Conservation (phyloP, 2,329 filamentous ascomycete genomes). For the Stagonosporopsis tanaceti region DNA sequence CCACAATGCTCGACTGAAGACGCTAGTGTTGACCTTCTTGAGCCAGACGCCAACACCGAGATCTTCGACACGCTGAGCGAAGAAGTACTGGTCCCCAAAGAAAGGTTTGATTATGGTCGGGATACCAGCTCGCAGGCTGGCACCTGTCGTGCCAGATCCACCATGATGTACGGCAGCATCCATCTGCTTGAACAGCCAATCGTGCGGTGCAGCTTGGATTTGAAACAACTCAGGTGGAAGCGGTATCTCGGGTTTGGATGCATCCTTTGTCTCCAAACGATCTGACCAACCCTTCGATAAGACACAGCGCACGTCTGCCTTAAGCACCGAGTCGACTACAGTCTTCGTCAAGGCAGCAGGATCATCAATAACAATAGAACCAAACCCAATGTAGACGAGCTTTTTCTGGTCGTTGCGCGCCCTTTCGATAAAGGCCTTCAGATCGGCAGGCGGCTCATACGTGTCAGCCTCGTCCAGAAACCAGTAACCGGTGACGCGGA, state of each 20-base stretch:
- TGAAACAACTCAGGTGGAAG: constrained; percentile 82
- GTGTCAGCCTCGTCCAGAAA: constrained; percentile 79
- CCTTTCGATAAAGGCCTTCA: constrained; percentile 82
- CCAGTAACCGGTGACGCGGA: constrained; percentile 97
- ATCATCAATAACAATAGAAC: constrained; percentile 92
- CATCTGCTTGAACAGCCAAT: constrained; percentile 94
- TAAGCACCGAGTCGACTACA: constrained; percentile 89
- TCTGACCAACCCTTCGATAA: constrained; percentile 98
- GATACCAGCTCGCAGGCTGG: constrained; percentile 86
- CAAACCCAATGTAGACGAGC: constrained; percentile 95
- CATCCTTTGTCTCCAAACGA: constrained; percentile 67
- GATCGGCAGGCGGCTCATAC: constrained; percentile 78
- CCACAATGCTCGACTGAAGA: constrained; percentile 88
- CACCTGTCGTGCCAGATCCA: constrained; percentile 92
- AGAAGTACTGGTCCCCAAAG: constrained; percentile 98
- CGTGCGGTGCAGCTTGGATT: constrained; percentile 91
- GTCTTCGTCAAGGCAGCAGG: constrained; percentile 87
- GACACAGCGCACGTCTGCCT: constrained; percentile 92
- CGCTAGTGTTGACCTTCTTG: constrained; percentile 86
- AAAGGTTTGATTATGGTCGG: constrained; percentile 96
- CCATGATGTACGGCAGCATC: constrained; percentile 96
- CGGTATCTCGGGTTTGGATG: constrained; percentile 69
- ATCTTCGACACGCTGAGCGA: constrained; percentile 87
- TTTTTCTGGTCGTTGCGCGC: constrained; percentile 85
- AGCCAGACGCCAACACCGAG: constrained; percentile 90